Evolutionary conservation across 2,329 filamentous ascomycete genomes (phyloP).

Genomic region (Phyllosticta paracitricarpa): DNA sequence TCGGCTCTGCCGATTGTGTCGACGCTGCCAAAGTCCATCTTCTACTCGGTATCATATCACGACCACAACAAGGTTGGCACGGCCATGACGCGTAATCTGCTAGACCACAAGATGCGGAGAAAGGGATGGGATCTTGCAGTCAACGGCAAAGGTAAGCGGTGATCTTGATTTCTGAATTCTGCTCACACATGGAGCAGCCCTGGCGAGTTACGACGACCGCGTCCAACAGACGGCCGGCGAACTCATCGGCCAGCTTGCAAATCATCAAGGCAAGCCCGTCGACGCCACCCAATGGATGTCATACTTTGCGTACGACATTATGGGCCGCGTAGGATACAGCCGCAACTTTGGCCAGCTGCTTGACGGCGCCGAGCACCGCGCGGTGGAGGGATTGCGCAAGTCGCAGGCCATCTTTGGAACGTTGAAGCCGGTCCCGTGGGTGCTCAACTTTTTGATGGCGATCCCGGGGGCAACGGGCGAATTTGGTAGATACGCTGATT

Average conservation of each 20-base stretch:
- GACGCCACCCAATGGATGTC: constrained; percentile 11
- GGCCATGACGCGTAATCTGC: constrained; percentile 21
- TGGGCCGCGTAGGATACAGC: constrained; percentile 39
- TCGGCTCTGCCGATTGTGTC: background rate
- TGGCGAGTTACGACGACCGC: background rate
- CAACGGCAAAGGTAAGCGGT: constrained; percentile 15
- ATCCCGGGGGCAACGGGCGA: background rate
- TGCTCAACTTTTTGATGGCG: background rate
- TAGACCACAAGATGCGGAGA: constrained; percentile 21
- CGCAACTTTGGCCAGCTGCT: constrained; percentile 36
- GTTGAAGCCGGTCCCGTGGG: constrained; percentile 1
- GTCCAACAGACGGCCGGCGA: background rate
- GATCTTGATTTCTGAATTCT: background rate
- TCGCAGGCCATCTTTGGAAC: background rate
- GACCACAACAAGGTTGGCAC: constrained; percentile 17
- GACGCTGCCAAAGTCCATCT: background rate
- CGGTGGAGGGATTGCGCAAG: constrained; percentile 31
- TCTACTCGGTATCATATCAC: background rate
- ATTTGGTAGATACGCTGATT: background rate
- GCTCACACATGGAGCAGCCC: background rate
- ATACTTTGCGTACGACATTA: constrained; percentile 42
- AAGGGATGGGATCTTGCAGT: constrained; percentile 26
- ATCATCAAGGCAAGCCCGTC: background rate
- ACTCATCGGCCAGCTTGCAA: background rate
- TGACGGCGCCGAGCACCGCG: constrained; percentile 30